Conservation (phyloP, 1,284 basidiomycete species). For the Trichosporon sp. region DNA sequence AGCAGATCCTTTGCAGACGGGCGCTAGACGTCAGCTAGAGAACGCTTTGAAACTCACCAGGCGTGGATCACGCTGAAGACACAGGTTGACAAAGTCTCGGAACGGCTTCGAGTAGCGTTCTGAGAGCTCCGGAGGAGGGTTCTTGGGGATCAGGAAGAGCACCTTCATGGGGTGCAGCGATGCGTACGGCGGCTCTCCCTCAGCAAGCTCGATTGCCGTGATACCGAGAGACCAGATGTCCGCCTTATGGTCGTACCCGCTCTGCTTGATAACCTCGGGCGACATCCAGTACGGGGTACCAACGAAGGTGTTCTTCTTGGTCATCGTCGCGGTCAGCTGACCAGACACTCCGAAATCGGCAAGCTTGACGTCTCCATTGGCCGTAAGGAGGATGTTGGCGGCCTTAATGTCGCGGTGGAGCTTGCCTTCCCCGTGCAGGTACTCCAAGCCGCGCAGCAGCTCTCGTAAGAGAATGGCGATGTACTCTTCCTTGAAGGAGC, state of each 20-base stretch:
- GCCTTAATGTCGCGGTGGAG: constrained; percentile 98
- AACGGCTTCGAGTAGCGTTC: constrained; percentile 82
- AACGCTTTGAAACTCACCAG: constrained; percentile 58
- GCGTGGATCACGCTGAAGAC: constrained; percentile 88
- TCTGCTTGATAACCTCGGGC: constrained; percentile 98
- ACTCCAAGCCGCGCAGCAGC: constrained; percentile 80
- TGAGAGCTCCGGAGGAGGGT: constrained; percentile 85
- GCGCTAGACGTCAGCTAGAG: constrained; percentile 55
- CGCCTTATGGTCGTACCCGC: constrained; percentile 96
- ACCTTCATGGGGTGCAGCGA: constrained; percentile 99
- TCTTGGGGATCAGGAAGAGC: constrained; percentile 96
- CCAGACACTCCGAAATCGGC: constrained; percentile 99
- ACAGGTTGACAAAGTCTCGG: constrained; percentile 87
- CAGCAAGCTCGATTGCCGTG: constrained; percentile 94
- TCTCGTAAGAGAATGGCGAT: constrained; percentile 96
- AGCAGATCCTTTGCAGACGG: constrained; percentile 90
- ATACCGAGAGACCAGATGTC: constrained; percentile 96
- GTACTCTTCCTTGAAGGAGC: constrained; percentile 94
- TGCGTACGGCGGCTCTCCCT: constrained; percentile 95
- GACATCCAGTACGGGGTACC: constrained; percentile 99
- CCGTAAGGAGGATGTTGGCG: constrained; percentile 89
- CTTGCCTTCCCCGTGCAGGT: constrained; percentile 93
- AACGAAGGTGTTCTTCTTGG: constrained; percentile 99
- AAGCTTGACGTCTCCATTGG: constrained; percentile 90
- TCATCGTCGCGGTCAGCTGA: constrained; percentile 91